phyloP scores from a whole-genome alignment of 331 rosid genomes.

The Quercus tomentella region DNA sequence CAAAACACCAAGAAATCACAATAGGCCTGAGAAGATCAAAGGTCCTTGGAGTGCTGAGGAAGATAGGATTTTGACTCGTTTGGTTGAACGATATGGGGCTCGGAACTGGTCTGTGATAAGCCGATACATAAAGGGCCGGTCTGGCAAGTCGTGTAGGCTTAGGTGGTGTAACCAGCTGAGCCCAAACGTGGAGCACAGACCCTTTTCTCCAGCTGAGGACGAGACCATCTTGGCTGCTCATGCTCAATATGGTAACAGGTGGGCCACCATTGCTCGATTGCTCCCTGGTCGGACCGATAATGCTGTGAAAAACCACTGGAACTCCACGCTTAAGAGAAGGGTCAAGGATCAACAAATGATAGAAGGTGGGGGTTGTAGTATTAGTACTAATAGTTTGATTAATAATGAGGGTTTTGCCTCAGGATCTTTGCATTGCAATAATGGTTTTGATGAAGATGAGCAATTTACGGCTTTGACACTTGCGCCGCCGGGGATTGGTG shows the following conservation, averaged over 20 bases:
- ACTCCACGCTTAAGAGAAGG: constrained; percentile 81
- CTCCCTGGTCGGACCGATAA: constrained; percentile 93
- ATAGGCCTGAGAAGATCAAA: constrained; percentile 56
- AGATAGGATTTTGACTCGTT: constrained; percentile 68
- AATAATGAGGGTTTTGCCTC: not conserved
- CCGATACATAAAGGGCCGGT: constrained; percentile 76
- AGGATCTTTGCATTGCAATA: constrained; percentile 12
- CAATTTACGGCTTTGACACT: constrained; percentile 84
- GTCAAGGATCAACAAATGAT: constrained; percentile 4
- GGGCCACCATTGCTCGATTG: constrained; percentile 95
- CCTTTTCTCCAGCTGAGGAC: constrained; percentile 74
- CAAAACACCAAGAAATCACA: constrained; percentile 13
- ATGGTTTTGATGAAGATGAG: constrained; percentile 35
- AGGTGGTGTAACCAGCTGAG: constrained; percentile 92
- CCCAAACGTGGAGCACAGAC: constrained; percentile 73
- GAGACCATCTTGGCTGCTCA: constrained; percentile 71
- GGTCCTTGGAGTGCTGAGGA: constrained; percentile 98
- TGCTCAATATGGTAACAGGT: constrained; percentile 70
- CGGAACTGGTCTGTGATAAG: constrained; percentile 88
- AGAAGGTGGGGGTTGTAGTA: not conserved
- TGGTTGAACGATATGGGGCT: constrained; percentile 70
- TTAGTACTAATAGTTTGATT: too few relatives aligned
- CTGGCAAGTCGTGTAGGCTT: constrained; percentile 86
- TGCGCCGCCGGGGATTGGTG: constrained; percentile 62
- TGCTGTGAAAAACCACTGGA: constrained; percentile 98